These are phyloP conservation scores for Barnettozyma populi DNA, from an alignment of 805 yeast genomes.

Conservation along the genomic window DNA sequence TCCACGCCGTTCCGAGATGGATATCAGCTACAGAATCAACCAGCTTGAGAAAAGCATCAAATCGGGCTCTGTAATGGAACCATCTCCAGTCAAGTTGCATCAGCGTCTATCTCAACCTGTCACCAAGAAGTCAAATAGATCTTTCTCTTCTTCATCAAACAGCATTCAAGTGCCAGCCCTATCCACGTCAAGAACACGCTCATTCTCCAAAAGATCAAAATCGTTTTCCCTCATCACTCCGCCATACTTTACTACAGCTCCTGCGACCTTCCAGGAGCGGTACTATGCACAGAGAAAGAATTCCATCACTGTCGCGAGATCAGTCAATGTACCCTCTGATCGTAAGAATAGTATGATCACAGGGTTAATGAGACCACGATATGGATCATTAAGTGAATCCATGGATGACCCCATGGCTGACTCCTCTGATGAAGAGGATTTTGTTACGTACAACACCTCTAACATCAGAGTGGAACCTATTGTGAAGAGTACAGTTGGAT, in stretches of 20 bases:
- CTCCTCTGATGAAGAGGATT: slow-evolving; percentile 8
- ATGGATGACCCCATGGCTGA: slow-evolving; percentile 7
- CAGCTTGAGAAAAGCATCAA: slow-evolving; percentile 29
- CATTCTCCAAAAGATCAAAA: slow-evolving; percentile 12
- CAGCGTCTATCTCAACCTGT: slow-evolving; percentile 3
- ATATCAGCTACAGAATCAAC: slow-evolving; percentile 59
- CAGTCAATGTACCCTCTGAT: slow-evolving; percentile 4
- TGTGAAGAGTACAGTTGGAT: slow-evolving; percentile 2
- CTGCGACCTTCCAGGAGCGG: slow-evolving; percentile 12
- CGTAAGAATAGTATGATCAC: slow-evolving; percentile 6
- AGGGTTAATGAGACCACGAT: slow-evolving; percentile 10
- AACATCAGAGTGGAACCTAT: slow-evolving; percentile 15
- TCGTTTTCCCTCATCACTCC: slow-evolving; percentile 11
- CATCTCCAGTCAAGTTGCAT: not conserved
- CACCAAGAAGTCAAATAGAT: slow-evolving; percentile 5
- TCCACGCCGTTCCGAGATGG: slow-evolving; percentile 69
- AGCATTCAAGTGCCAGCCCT: not conserved
- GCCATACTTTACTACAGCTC: slow-evolving; percentile 13
- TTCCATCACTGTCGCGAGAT: slow-evolving; percentile 6
- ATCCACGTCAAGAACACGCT: slow-evolving; percentile 6
- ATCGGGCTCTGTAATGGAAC: not conserved
- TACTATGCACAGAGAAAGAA: slow-evolving; percentile 12
- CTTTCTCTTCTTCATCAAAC: slow-evolving; percentile 3
- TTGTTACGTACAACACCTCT: slow-evolving; percentile 12
- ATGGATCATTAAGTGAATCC: slow-evolving; percentile 12